Conservation (phyloP, 208 protist genomes). For the Crithidia brevicula region DNA sequence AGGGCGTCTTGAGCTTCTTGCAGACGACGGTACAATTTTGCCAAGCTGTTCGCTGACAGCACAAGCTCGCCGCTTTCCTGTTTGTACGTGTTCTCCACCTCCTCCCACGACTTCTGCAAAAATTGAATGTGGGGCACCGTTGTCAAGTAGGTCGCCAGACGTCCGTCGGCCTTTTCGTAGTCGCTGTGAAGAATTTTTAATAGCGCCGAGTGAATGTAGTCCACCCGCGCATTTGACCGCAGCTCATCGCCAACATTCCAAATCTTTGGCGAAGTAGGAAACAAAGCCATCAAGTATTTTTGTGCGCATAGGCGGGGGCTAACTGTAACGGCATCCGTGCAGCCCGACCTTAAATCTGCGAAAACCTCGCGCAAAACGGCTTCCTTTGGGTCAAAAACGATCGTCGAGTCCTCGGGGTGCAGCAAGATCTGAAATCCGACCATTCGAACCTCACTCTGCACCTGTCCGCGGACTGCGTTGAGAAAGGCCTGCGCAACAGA, state of each 20-base stretch:
- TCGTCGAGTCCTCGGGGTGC: slow-evolving; percentile 55
- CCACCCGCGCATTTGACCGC: slow-evolving; percentile 65
- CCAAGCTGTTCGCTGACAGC: slow-evolving; percentile 58
- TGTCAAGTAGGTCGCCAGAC: slow-evolving; percentile 78
- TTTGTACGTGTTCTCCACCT: slow-evolving; percentile 79
- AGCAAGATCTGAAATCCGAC: slow-evolving; percentile 92
- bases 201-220: slow-evolving; percentile 58
- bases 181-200: slow-evolving; percentile 75
- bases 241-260: slow-evolving; percentile 82
- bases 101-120: slow-evolving; percentile 80
- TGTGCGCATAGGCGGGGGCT: slow-evolving; percentile 76
- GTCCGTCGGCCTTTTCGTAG: slow-evolving; percentile 81
- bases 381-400: slow-evolving; percentile 84
- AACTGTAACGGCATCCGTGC: slow-evolving; percentile 61
- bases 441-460: slow-evolving; percentile 62
- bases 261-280: slow-evolving; percentile 71
- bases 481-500: slow-evolving; percentile 66
- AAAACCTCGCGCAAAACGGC: slow-evolving; percentile 59
- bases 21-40: slow-evolving; percentile 78
- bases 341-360: slow-evolving; percentile 68
- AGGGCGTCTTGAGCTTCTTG: slow-evolving; percentile 85
- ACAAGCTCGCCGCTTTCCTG: slow-evolving; percentile 58
- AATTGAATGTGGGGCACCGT: slow-evolving; percentile 89
- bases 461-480: slow-evolving; percentile 73
- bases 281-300: slow-evolving; percentile 80